These are phyloP conservation scores for Oemleria cerasiformis DNA, from an alignment of 306 rosid genomes.

Conservation along the genomic window DNA sequence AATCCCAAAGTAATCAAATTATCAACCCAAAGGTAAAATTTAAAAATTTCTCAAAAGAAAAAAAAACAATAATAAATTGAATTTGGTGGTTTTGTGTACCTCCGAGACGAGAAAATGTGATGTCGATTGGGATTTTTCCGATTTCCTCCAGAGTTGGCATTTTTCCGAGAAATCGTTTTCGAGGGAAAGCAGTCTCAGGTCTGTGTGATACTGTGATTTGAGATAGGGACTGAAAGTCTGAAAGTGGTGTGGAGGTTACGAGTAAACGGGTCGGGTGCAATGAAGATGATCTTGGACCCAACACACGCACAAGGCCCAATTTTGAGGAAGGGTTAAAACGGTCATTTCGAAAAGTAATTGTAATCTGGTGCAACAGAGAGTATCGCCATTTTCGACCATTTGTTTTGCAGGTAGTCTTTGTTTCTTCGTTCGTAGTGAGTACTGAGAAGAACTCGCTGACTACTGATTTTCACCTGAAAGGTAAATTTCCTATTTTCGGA, in stretches of 20 bases:
- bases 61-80: neutral
- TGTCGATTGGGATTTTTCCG: slow-evolving; percentile 82
- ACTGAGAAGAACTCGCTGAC: neutral
- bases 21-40: neutral
- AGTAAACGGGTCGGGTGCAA: neutral
- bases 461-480: slow-evolving; percentile 6
- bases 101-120: slow-evolving; percentile 92
- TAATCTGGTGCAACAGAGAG: neutral
- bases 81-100: slow-evolving; percentile 33
- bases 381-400: neutral
- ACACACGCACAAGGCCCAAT: neutral
- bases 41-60: neutral
- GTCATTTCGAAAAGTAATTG: neutral
- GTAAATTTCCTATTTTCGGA: neutral
- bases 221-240: neutral
- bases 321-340: neutral
- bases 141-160: slow-evolving; percentile 68
- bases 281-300: neutral
- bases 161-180: slow-evolving; percentile 22
- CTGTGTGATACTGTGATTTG: neutral
- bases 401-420: neutral
- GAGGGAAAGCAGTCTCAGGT: neutral
- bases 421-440: neutral
- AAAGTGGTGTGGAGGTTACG: neutral
- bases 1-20: slow-evolving; percentile 12